phyloP scores from a whole-genome alignment of 306 rosid genomes.

The Parietaria judaica region DNA sequence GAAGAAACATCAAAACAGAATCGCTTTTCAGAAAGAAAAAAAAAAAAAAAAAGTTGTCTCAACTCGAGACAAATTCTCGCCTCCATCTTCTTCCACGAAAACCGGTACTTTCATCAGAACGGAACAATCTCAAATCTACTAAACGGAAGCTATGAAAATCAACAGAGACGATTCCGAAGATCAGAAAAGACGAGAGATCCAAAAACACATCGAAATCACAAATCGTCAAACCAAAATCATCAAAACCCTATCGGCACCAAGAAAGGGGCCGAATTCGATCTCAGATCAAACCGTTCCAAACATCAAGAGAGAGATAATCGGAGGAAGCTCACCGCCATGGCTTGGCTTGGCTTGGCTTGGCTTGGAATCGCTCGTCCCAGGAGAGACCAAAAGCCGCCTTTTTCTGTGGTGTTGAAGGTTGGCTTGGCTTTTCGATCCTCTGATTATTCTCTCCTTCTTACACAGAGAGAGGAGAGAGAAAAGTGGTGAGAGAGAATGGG shows the following conservation, averaged over 20 bases:
- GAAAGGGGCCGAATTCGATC: background rate
- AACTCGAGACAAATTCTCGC: too few species aligned
- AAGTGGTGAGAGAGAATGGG: background rate
- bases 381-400: background rate
- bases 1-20: too few species aligned
- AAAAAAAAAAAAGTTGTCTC: background rate
- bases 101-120: too few species aligned
- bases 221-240: slow-evolving; percentile 1
- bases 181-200: background rate
- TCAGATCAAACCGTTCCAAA: slow-evolving; percentile 10
- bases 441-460: background rate
- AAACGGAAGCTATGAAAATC: background rate
- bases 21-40: background rate
- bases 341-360: background rate
- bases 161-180: background rate
- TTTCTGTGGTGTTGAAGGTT: background rate
- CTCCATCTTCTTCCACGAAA: too few species aligned
- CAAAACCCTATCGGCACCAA: background rate
- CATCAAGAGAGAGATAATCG: background rate
- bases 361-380: background rate
- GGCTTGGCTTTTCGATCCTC: background rate
- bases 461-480: background rate
- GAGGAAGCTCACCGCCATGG: slow-evolving; percentile 36
- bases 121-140: background rate
- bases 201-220: background rate